A percentile compares a stretch with the other conserved stretches of the same genome.
phyloP scores from a whole-genome alignment of 345 rosid species.

The Aethionema arabicum region DNA sequence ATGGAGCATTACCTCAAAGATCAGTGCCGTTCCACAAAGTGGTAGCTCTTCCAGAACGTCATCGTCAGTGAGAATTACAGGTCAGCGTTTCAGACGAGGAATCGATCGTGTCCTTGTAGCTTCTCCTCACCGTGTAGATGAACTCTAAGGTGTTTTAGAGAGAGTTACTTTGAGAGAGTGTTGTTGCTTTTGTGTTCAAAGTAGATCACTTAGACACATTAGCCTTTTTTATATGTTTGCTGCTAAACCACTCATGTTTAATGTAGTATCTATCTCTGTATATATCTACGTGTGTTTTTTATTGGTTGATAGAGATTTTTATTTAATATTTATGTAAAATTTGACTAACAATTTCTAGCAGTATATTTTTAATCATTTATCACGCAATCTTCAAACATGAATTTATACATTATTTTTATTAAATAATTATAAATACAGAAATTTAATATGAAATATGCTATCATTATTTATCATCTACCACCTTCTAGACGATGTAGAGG shows the following conservation, averaged over 20 bases:
- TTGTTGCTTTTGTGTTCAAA: conserved; percentile 13
- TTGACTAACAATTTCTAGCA: no score
- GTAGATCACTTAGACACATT: conserved; percentile 19
- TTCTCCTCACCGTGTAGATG: conserved; percentile 32
- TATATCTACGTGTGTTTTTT: conserved; percentile 26
- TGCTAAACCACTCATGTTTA: conserved; percentile 13
- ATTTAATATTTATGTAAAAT: no score
- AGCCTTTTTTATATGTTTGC: background rate
- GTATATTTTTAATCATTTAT: no score
- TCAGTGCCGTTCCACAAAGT: conserved; percentile 76
- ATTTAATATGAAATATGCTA: no score
- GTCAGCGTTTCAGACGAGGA: background rate
- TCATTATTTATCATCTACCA: no score
- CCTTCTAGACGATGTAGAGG: no score
- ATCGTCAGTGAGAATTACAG: conserved; percentile 56
- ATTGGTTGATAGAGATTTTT: no score
- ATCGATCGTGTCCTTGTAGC: no score
- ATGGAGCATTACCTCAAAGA: conserved; percentile 88
- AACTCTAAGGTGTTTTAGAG: conserved; percentile 36
- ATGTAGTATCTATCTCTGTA: conserved; percentile 21
- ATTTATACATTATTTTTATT: no score
- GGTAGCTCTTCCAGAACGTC: conserved; percentile 81
- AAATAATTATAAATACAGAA: no score
- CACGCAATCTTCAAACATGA: no score
- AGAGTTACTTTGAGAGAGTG: no score